Percentiles rank a stretch among this genome's conserved stretches.
phyloP scores from a whole-genome alignment of 805 yeast species.

The Priceomyces fermenticarens region DNA sequence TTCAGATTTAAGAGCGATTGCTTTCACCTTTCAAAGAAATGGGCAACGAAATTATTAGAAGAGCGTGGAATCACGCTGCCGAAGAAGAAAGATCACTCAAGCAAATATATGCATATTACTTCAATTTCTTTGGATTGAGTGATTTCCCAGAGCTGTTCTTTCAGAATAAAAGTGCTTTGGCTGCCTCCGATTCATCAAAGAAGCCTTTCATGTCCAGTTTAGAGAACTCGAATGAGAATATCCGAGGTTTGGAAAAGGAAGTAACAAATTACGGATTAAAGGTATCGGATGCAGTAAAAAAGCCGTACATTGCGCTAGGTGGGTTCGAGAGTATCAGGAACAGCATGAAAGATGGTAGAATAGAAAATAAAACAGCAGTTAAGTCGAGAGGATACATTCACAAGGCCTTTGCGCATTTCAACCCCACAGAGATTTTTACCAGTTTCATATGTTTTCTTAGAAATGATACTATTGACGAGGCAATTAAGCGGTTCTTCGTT shows the following conservation, averaged over 20 bases:
- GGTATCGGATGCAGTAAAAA: slow-evolving; percentile 1
- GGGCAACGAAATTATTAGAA: background rate
- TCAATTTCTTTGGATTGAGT: slow-evolving; percentile 1
- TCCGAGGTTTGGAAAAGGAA: slow-evolving; percentile 1
- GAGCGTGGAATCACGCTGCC: background rate
- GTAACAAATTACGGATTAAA: background rate
- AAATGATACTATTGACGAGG: slow-evolving; percentile 1
- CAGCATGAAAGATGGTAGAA: background rate
- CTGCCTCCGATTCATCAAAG: background rate
- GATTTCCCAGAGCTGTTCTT: background rate
- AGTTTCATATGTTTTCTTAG: background rate
- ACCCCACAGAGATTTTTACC: background rate
- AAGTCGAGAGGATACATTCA: background rate
- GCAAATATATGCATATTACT: background rate
- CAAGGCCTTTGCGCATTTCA: background rate
- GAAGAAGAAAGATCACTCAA: slow-evolving; percentile 2
- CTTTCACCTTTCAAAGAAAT: background rate
- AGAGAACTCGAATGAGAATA: background rate
- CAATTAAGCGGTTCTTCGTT: slow-evolving; percentile 1
- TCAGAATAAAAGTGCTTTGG: background rate
- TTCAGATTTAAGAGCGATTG: background rate
- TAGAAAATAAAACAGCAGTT: background rate
- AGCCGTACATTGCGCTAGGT: slow-evolving; percentile 3
- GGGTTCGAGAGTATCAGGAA: background rate
- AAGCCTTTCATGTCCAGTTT: background rate